phyloP scores from a whole-genome alignment of 345 rosid species.

The Carallia pectinifolia region DNA sequence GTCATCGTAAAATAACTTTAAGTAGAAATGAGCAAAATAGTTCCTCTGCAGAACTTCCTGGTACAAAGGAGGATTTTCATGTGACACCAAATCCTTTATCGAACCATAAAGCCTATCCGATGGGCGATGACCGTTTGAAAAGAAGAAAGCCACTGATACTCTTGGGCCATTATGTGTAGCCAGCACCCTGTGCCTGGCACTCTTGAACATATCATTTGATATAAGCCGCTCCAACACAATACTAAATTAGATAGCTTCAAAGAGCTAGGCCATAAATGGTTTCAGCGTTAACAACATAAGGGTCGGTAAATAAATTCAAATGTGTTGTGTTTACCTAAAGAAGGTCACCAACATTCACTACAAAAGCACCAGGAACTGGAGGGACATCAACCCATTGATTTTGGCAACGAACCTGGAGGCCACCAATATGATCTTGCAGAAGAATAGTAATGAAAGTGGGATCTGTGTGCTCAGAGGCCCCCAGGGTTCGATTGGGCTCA shows the following conservation, averaged over 20 bases:
- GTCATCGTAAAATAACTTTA: not conserved
- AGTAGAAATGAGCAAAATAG: not conserved
- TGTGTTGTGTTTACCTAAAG: constrained; percentile 15
- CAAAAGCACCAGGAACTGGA: constrained; percentile 10
- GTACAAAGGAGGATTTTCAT: constrained; percentile 25
- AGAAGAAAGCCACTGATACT: constrained; percentile 23
- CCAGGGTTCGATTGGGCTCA: constrained; percentile 26
- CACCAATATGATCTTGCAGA: constrained; percentile 15
- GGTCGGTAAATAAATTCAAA: not conserved
- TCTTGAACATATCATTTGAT: constrained; percentile 20
- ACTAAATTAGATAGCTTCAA: not conserved
- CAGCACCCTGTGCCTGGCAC: constrained; percentile 26
- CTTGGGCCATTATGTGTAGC: constrained; percentile 22
- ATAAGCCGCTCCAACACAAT: constrained; percentile 12
- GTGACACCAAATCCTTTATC: constrained; percentile 18
- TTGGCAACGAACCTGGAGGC: constrained; percentile 25
- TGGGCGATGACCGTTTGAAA: constrained; percentile 6
- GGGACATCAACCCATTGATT: constrained; percentile 23
- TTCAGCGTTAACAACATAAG: not conserved
- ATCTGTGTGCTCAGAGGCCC: constrained; percentile 18
- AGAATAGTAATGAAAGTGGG: constrained; percentile 22
- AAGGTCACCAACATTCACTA: constrained; percentile 25
- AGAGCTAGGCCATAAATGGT: not conserved
- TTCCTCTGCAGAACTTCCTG: constrained; percentile 9
- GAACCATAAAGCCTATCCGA: constrained; percentile 19